Evolutionary conservation across 306 rosid species (phyloP).

Genomic region (Vicia sativa): DNA sequence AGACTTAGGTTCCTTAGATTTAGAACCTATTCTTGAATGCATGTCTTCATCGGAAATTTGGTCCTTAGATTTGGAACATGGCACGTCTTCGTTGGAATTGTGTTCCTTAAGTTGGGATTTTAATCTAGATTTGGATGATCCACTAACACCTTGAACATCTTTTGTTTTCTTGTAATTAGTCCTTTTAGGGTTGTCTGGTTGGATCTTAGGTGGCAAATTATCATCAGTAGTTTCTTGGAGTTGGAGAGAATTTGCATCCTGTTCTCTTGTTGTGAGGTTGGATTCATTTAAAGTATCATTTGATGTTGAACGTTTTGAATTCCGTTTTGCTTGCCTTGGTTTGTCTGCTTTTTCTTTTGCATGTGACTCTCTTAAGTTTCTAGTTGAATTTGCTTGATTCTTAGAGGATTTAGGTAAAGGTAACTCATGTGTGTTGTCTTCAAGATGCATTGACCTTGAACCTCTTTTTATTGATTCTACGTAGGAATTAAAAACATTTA

Average conservation of each 20-base stretch:
- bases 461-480: conserved; percentile 45
- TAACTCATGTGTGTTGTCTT: conserved; percentile 46
- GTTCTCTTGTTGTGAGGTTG: conserved; percentile 4
- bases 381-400: conserved; percentile 44
- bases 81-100: neutral
- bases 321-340: conserved; percentile 44
- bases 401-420: conserved; percentile 49
- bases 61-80: conserved; percentile 32
- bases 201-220: conserved; percentile 40
- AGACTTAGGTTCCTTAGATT: conserved; percentile 15
- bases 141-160: conserved; percentile 40
- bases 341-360: conserved; percentile 62
- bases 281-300: conserved; percentile 46
- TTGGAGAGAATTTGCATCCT: conserved; percentile 36
- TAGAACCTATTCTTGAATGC: conserved; percentile 32
- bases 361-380: conserved; percentile 49
- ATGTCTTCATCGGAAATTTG: neutral
- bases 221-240: conserved; percentile 43
- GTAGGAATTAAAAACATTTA: neutral
- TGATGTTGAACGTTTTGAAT: conserved; percentile 43
- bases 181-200: conserved; percentile 55
- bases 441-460: conserved; percentile 18
- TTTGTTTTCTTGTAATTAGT: conserved; percentile 57
- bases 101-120: conserved; percentile 38
- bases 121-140: conserved; percentile 47